These are phyloP conservation scores for Kuraishia floccosa DNA, from an alignment of 805 yeast species.

Conservation along the genomic window DNA sequence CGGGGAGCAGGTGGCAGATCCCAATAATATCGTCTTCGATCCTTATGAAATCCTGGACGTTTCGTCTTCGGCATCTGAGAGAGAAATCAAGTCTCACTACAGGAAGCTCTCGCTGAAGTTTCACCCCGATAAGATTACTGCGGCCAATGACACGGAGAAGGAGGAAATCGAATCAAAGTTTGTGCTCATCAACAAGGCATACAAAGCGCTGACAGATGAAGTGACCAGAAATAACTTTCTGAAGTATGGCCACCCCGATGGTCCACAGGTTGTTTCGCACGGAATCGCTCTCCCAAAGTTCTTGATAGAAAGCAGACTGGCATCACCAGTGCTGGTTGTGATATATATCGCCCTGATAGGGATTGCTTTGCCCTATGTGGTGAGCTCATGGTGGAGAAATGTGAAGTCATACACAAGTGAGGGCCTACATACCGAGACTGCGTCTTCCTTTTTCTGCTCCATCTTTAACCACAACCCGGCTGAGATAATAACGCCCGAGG, in stretches of 20 bases:
- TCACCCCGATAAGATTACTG: constrained; percentile 88
- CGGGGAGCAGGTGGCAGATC: constrained; percentile 28
- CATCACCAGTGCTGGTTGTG: constrained; percentile 46
- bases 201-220: constrained; percentile 91
- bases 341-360: constrained; percentile 67
- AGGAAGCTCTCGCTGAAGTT: constrained; percentile 77
- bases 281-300: constrained; percentile 95
- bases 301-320: constrained; percentile 71
- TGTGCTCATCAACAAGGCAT: constrained; percentile 81
- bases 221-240: constrained; percentile 68
- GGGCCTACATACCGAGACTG: constrained; percentile 80
- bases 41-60: constrained; percentile 84
- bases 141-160: constrained; percentile 45
- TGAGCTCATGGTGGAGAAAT: constrained; percentile 84
- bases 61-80: constrained; percentile 54
- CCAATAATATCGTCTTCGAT: constrained; percentile 42
- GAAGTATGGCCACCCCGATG: constrained; percentile 96
- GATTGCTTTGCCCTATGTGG: constrained; percentile 65
- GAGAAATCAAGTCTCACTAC: constrained; percentile 70
- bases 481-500: constrained; percentile 44
- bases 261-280: constrained; percentile 80
- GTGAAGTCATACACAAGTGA: constrained; percentile 71
- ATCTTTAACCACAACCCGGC: constrained; percentile 69
- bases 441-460: constrained; percentile 60
- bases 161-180: constrained; percentile 59